Evolutionary conservation across 208 protist species (phyloP).

Genomic region (Leishmania guyanensis): DNA sequence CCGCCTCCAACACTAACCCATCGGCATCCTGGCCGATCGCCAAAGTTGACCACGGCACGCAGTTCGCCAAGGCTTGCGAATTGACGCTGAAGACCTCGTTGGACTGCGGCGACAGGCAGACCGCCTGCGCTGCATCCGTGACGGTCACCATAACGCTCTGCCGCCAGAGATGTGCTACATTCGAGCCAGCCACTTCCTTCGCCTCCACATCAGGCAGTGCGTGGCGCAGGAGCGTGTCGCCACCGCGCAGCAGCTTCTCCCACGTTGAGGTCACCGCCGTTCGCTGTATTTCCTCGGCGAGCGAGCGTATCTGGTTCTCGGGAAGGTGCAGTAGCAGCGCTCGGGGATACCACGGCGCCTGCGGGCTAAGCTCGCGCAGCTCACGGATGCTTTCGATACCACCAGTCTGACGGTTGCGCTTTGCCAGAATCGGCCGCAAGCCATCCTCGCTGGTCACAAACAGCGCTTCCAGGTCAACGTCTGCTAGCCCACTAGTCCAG

Average conservation of each 20-base stretch:
- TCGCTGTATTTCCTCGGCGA: constrained; percentile 43
- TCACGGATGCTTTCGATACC: constrained; percentile 71
- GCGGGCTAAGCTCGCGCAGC: constrained; percentile 59
- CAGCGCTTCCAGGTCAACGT: constrained; percentile 71
- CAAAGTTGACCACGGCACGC: constrained; percentile 43
- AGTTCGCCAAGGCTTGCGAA: constrained; percentile 43
- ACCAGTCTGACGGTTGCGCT: constrained; percentile 65
- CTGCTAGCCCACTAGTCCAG: constrained; percentile 63
- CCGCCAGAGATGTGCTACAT: constrained; percentile 38
- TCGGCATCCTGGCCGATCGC: constrained; percentile 35
- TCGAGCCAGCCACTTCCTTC: constrained; percentile 17
- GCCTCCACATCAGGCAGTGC: constrained; percentile 33
- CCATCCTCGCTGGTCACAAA: constrained; percentile 66
- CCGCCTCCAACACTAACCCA: constrained; percentile 60
- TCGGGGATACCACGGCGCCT: constrained; percentile 42
- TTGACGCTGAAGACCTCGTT: constrained; percentile 77
- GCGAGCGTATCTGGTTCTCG: constrained; percentile 38
- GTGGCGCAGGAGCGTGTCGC: constrained; percentile 47
- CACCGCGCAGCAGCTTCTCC: constrained; percentile 57
- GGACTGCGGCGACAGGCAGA: constrained; percentile 67
- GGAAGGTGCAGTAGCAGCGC: constrained; percentile 59
- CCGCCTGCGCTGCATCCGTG: constrained; percentile 52
- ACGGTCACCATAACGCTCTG: constrained; percentile 64
- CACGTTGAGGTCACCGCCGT: constrained; percentile 42
- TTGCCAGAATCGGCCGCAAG: constrained; percentile 65